Evolutionary conservation across 208 protist genomes (phyloP).

Genomic region (Trypanosoma avium): DNA sequence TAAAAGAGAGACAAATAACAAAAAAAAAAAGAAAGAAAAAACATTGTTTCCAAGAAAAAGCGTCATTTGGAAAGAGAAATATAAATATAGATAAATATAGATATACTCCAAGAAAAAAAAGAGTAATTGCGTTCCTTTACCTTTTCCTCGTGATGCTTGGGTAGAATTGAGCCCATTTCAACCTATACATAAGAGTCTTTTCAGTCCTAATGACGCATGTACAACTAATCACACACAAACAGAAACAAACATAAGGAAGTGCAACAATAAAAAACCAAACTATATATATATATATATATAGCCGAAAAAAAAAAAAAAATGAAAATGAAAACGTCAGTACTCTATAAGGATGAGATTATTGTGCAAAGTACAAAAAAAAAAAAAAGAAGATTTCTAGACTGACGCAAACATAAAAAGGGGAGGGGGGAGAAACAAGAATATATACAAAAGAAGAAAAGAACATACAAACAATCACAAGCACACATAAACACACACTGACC

Average conservation of each 20-base stretch:
- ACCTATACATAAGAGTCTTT: not conserved
- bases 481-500: not conserved
- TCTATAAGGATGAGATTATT: not conserved
- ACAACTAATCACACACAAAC: not conserved
- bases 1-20: too few species aligned
- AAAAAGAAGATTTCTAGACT: not conserved
- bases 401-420: slow-evolving; percentile 1
- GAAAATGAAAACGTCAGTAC: not conserved
- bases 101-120: slow-evolving; percentile 19
- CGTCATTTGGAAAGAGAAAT: too few species aligned
- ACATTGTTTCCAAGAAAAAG: too few species aligned
- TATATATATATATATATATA: not conserved
- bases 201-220: too few species aligned
- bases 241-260: not conserved
- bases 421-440: not conserved
- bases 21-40: too few species aligned
- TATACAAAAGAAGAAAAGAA: not conserved
- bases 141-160: too few species aligned
- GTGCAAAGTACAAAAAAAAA: slow-evolving; percentile 8
- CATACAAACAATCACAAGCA: not conserved
- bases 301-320: slow-evolving; percentile 24
- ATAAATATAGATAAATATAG: too few species aligned
- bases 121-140: too few species aligned
- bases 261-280: not conserved
- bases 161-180: not conserved